These are phyloP conservation scores for Phytopythium cucurbitacearum DNA, from an alignment of 352 stramenopile genomes.

Conservation along the genomic window DNA sequence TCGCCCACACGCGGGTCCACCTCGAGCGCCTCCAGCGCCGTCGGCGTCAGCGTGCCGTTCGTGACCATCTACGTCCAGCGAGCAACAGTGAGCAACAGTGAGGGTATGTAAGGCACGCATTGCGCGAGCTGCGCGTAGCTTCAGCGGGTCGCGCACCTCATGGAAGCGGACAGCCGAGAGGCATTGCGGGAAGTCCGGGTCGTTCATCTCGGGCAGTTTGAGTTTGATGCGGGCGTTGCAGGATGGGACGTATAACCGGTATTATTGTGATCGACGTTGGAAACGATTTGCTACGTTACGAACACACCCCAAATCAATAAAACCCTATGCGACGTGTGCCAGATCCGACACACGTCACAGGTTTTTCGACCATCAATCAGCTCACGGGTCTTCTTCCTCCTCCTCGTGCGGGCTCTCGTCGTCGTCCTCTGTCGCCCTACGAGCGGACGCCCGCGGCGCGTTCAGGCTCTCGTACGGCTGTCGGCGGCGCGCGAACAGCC, in stretches of 20 bases:
- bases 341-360: constrained; percentile 18
- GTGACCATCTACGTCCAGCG: constrained; percentile 28
- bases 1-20: constrained; percentile 25
- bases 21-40: constrained; percentile 36
- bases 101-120: constrained; percentile 7
- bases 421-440: constrained; percentile 16
- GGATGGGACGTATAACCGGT: constrained; percentile 9
- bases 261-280: neutral
- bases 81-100: neutral
- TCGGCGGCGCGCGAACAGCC: constrained; percentile 51
- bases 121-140: constrained; percentile 1
- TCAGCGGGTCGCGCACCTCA: constrained; percentile 28
- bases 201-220: constrained; percentile 16
- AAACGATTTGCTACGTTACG: constrained; percentile 13
- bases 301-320: constrained; percentile 12
- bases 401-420: constrained; percentile 37
- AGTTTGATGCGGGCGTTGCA: neutral
- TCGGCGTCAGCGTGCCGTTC: constrained; percentile 31
- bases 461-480: constrained; percentile 77
- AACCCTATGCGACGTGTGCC: constrained; percentile 20
- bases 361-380: constrained; percentile 3
- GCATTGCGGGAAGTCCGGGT: constrained; percentile 51
- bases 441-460: constrained; percentile 20
- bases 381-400: constrained; percentile 16
- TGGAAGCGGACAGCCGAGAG: constrained; percentile 56